These are phyloP conservation scores for Aspergillus chevalieri DNA, from an alignment of 2,329 filamentous ascomycete genomes.

Conservation along the genomic window DNA sequence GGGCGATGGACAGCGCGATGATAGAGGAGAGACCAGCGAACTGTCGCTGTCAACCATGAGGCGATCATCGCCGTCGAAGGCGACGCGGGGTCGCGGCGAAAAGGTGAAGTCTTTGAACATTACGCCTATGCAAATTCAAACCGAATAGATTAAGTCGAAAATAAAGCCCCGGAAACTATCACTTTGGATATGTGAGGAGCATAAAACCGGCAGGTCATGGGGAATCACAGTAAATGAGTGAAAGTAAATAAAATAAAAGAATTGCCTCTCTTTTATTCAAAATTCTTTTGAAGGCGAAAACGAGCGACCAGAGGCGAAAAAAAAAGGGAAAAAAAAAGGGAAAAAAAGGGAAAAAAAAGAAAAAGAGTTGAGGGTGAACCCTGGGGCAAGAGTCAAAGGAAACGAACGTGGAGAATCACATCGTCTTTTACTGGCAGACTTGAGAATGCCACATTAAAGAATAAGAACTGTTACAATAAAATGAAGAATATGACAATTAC, in stretches of 20 bases:
- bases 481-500: too few species aligned
- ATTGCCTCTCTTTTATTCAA: background rate
- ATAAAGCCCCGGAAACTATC: too few species aligned
- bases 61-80: conserved; percentile 28
- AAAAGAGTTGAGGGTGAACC: background rate
- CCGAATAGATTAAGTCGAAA: too few species aligned
- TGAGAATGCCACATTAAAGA: too few species aligned
- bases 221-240: too few species aligned
- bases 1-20: conserved; percentile 40
- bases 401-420: background rate
- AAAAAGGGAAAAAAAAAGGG: background rate
- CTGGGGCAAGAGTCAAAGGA: background rate
- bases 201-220: too few species aligned
- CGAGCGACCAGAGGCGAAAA: background rate
- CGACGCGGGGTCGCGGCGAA: conserved; percentile 22
- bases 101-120: conserved; percentile 42
- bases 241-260: too few species aligned
- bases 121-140: conserved; percentile 1
- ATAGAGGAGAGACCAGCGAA: conserved; percentile 34
- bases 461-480: too few species aligned
- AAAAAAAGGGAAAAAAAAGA: background rate
- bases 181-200: too few species aligned
- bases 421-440: background rate
- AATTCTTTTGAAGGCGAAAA: background rate
- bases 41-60: conserved; percentile 33